Conservation (phyloP, 2,329 filamentous ascomycete species). For the Phyllosticta citribraziliensis region DNA sequence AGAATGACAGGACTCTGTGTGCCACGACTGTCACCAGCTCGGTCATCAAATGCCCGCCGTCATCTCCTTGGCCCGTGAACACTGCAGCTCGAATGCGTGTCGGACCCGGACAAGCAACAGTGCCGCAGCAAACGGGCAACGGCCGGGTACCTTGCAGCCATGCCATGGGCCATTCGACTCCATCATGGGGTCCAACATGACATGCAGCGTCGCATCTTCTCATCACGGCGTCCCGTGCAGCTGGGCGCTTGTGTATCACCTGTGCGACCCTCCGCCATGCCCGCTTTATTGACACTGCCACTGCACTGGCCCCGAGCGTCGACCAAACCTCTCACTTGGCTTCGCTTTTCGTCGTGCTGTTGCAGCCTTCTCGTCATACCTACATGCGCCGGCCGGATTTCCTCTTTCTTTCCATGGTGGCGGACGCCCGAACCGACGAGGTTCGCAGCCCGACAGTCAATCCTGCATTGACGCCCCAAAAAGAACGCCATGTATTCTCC, state of each 20-base stretch:
- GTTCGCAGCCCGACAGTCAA: background rate
- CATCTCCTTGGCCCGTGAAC: background rate
- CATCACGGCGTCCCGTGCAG: constrained; percentile 5
- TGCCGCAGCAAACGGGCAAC: background rate
- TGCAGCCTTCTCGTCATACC: background rate
- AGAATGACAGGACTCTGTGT: no score
- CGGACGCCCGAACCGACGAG: background rate
- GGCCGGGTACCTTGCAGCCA: constrained; percentile 9
- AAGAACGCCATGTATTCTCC: background rate
- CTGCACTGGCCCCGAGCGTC: background rate
- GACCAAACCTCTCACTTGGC: background rate
- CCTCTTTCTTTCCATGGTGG: background rate
- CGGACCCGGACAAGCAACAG: background rate
- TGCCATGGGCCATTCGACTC: background rate
- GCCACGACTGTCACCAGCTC: no score
- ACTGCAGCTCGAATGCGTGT: background rate
- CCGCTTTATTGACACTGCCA: constrained; percentile 2
- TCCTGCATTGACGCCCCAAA: background rate
- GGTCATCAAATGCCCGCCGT: background rate
- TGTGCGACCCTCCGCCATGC: background rate
- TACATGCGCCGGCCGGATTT: constrained; percentile 4
- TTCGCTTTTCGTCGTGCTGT: background rate
- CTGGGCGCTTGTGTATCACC: constrained; percentile 7
- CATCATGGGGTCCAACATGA: background rate
- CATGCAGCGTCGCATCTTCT: constrained; percentile 7